phyloP scores from a whole-genome alignment of 169 alveolate species.

The Plasmodium vinckei region DNA sequence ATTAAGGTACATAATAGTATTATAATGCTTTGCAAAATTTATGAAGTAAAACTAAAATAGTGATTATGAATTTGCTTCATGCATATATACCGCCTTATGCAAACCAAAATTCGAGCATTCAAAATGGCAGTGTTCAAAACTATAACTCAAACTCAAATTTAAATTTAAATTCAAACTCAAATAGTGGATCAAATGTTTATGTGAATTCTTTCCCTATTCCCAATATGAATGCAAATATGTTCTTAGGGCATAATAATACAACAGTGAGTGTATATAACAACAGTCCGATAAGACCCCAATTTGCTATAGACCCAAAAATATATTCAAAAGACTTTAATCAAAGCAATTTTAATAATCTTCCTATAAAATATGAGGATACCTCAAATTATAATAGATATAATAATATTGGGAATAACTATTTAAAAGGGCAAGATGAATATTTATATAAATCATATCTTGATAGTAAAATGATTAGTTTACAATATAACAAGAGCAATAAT shows the following conservation, averaged over 20 bases:
- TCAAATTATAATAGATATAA: too few species aligned
- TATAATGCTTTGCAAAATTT: neutral
- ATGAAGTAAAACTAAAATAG: slow-evolving; percentile 13
- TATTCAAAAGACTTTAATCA: slow-evolving; percentile 3
- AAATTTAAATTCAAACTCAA: neutral
- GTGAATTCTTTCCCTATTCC: slow-evolving; percentile 10
- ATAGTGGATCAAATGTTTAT: slow-evolving; percentile 1
- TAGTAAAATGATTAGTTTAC: too few species aligned
- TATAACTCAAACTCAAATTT: neutral
- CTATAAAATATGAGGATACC: too few species aligned
- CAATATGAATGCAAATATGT: neutral
- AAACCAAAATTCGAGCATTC: slow-evolving; percentile 11
- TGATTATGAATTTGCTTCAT: slow-evolving; percentile 43
- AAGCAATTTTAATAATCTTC: neutral
- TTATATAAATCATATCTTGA: too few species aligned
- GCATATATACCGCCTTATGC: slow-evolving; percentile 10
- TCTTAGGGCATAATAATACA: neutral
- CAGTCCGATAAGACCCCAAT: slow-evolving; percentile 18
- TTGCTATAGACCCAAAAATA: neutral
- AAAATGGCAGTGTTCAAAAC: slow-evolving; percentile 20
- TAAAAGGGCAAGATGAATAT: too few species aligned
- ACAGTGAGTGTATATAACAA: slow-evolving; percentile 25
- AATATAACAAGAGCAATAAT: neutral
- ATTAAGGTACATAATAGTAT: too few species aligned
- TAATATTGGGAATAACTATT: too few species aligned